Conservation (phyloP, 225 moss, liverwort and hornwort genomes). For the Bryoerythrophyllum caledonicum region DNA sequence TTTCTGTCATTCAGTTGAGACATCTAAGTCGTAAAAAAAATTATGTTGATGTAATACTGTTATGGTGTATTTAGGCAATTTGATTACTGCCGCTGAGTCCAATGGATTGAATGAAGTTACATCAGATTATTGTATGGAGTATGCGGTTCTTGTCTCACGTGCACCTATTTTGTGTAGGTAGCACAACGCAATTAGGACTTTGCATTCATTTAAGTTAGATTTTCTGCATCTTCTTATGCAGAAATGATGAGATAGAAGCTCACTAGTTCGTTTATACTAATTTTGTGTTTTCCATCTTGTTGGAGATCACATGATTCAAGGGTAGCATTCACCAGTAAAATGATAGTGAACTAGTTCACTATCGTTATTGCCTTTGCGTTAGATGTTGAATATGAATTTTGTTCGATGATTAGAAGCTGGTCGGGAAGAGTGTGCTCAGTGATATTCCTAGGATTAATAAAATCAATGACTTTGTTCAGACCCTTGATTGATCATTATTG, state of each 20-base stretch:
- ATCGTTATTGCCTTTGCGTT: not conserved
- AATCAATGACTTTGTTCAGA: too few species aligned
- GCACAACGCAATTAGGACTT: not conserved
- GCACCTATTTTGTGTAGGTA: not conserved
- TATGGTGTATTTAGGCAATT: not conserved
- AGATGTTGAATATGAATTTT: not conserved
- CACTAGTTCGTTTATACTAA: not conserved
- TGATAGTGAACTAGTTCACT: not conserved
- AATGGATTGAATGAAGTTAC: not conserved
- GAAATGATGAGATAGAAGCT: too few species aligned
- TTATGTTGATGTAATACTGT: too few species aligned
- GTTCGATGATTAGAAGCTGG: not conserved
- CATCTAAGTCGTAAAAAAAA: not conserved
- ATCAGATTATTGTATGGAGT: not conserved
- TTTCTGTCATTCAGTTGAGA: not conserved
- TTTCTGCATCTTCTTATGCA: not conserved
- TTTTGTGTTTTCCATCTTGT: not conserved
- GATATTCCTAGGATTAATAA: not conserved
- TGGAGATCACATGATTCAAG: not conserved
- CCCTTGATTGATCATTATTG: too few species aligned
- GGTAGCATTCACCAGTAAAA: not conserved
- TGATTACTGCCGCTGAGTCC: not conserved
- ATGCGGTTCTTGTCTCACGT: not conserved
- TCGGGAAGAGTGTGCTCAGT: not conserved
- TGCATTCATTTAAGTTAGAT: too few species aligned